Evolutionary conservation across 192 early-diverging fungal genomes (phyloP).

Genomic region (Gamsiella multidivaricata): DNA sequence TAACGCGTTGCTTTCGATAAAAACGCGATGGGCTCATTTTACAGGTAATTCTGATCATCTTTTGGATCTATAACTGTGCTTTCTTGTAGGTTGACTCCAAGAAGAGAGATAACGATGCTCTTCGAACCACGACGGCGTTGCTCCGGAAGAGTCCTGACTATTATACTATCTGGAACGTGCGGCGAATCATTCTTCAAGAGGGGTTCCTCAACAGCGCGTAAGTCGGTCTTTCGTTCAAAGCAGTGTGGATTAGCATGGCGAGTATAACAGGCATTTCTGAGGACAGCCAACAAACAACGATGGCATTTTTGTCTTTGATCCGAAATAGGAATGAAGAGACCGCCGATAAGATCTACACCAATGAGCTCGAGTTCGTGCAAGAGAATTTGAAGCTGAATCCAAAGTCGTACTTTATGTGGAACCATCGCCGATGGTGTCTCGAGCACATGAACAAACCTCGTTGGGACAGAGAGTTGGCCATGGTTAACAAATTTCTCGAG

Average conservation of each 20-base stretch:
- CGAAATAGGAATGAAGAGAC: constrained; percentile 46
- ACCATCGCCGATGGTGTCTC: constrained; percentile 94
- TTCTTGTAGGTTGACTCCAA: constrained; percentile 43
- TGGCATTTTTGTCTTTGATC: no score
- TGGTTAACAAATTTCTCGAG: constrained; percentile 83
- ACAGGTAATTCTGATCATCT: not conserved
- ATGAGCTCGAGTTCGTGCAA: constrained; percentile 83
- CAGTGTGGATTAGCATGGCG: no score
- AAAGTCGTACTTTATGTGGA: constrained; percentile 99
- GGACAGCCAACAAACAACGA: no score
- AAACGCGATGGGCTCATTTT: no score
- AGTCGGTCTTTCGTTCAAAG: no score
- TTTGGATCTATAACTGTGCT: not conserved
- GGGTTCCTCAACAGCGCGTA: constrained; percentile 52
- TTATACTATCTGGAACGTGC: constrained; percentile 95
- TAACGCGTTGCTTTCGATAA: no score
- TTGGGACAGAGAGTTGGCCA: constrained; percentile 82
- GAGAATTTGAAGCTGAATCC: constrained; percentile 80
- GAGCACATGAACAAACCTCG: constrained; percentile 76
- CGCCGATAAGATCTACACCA: constrained; percentile 54
- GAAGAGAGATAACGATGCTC: constrained; percentile 59
- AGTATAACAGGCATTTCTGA: no score
- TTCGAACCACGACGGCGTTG: constrained; percentile 75
- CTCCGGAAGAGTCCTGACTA: constrained; percentile 89
- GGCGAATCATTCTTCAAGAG: constrained; percentile 76